Evolutionary conservation across 441 rosid species (phyloP).

Genomic region (Euphorbia celastroides): DNA sequence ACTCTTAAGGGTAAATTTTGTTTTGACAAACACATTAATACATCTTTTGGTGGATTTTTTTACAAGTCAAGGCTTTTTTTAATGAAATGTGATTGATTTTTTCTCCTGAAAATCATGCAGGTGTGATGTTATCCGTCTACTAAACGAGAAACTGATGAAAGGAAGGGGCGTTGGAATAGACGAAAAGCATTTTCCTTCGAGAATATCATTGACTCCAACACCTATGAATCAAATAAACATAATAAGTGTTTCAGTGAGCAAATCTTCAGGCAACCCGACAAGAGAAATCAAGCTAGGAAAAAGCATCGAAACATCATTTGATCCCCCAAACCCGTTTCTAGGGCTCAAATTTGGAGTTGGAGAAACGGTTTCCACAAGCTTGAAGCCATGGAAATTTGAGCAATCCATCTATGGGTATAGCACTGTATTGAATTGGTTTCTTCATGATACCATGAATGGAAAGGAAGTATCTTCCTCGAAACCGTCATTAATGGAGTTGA

Average conservation of each 20-base stretch:
- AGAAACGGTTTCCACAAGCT: conserved; percentile 49
- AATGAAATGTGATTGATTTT: background rate
- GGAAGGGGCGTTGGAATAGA: conserved; percentile 60
- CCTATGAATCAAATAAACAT: conserved; percentile 65
- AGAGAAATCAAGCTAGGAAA: conserved; percentile 45
- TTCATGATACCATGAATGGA: conserved; percentile 69
- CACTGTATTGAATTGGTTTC: conserved; percentile 67
- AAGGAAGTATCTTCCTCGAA: conserved; percentile 71
- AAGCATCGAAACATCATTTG: conserved; percentile 53
- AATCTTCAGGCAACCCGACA: conserved; percentile 62
- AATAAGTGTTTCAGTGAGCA: conserved; percentile 61
- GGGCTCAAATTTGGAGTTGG: conserved; percentile 57
- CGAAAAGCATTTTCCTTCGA: conserved; percentile 82
- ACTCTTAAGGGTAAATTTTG: too few species aligned
- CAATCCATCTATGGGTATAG: conserved; percentile 62
- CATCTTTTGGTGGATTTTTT: too few species aligned
- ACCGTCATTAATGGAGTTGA: conserved; percentile 55
- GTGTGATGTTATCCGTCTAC: conserved; percentile 53
- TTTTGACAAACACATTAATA: too few species aligned
- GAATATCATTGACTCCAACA: conserved; percentile 60
- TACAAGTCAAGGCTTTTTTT: too few species aligned
- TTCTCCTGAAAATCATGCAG: conserved; percentile 20
- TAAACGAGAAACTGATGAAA: conserved; percentile 45
- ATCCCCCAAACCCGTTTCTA: conserved; percentile 59
- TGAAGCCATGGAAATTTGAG: conserved; percentile 86